Conservation (phyloP, 169 alveolate genomes). For the Cryptosporidium andersoni region DNA sequence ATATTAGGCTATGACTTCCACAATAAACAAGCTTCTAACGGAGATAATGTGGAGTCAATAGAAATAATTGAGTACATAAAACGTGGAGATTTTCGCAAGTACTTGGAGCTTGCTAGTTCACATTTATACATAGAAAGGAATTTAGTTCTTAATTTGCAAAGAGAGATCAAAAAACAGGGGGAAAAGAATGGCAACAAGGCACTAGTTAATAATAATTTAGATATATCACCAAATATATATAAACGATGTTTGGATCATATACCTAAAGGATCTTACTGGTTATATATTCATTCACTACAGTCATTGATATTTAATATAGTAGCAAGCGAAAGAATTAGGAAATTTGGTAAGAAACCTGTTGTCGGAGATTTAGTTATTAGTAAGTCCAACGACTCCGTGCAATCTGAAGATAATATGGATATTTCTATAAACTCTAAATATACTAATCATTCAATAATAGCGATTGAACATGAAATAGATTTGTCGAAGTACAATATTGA, state of each 20-base stretch:
- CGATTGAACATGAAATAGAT: conserved; percentile 82
- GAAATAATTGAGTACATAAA: conserved; percentile 3
- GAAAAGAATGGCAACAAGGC: conserved; percentile 68
- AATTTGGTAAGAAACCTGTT: conserved; percentile 82
- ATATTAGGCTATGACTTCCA: conserved; percentile 72
- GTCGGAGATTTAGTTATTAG: conserved; percentile 80
- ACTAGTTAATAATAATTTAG: conserved; percentile 65
- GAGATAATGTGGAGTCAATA: neutral
- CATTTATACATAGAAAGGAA: conserved; percentile 56
- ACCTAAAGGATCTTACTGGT: conserved; percentile 84
- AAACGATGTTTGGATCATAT: conserved; percentile 82
- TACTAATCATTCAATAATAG: conserved; percentile 73
- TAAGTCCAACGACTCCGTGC: conserved; percentile 72
- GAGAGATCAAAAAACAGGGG: conserved; percentile 70
- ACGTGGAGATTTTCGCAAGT: conserved; percentile 45
- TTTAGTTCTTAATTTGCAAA: conserved; percentile 36
- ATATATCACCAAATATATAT: conserved; percentile 71
- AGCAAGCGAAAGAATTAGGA: conserved; percentile 85
- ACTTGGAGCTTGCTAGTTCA: conserved; percentile 50
- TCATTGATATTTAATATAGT: conserved; percentile 88
- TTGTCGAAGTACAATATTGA: conserved; percentile 79
- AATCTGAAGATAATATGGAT: conserved; percentile 73
- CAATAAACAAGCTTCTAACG: neutral
- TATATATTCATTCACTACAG: conserved; percentile 92
- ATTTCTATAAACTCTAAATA: neutral